A percentile compares a stretch with the other conserved stretches of the same genome.
These are phyloP conservation scores for Kockiozyma suomiensis DNA, from an alignment of 805 yeast species.

Conservation along the genomic window DNA sequence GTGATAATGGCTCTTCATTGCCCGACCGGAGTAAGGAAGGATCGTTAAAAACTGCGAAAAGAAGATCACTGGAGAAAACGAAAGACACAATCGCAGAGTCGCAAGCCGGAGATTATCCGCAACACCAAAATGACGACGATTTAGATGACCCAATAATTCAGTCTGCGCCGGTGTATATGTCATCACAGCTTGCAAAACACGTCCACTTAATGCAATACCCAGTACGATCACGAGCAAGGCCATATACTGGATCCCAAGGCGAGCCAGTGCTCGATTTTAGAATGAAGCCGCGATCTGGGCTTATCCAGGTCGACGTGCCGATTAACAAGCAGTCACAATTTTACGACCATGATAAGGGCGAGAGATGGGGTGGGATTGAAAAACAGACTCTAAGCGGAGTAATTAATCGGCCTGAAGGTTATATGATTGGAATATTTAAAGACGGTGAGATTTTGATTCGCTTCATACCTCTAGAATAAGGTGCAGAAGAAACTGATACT, in stretches of 20 bases:
- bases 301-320: slow-evolving; percentile 77
- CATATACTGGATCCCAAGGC: slow-evolving; percentile 45
- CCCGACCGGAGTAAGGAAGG: neutral
- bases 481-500: no score
- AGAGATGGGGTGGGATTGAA: slow-evolving; percentile 63
- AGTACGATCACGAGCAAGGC: slow-evolving; percentile 53
- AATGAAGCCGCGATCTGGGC: slow-evolving; percentile 62
- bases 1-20: neutral
- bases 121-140: neutral
- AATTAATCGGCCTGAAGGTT: slow-evolving; percentile 44
- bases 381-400: slow-evolving; percentile 71
- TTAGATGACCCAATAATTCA: slow-evolving; percentile 61
- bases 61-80: neutral
- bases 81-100: neutral
- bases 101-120: neutral
- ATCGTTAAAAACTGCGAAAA: neutral
- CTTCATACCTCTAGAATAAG: no score
- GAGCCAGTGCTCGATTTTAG: slow-evolving; percentile 51
- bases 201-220: slow-evolving; percentile 62
- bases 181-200: slow-evolving; percentile 38
- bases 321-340: slow-evolving; percentile 62
- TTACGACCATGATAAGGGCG: slow-evolving; percentile 65
- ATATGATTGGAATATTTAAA: slow-evolving; percentile 47
- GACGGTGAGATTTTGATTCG: slow-evolving; percentile 41
- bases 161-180: slow-evolving; percentile 61